Percentiles rank a stretch among this genome's conserved stretches.
Conservation (phyloP, 306 rosid genomes). For the Dicorynia guianensis region DNA sequence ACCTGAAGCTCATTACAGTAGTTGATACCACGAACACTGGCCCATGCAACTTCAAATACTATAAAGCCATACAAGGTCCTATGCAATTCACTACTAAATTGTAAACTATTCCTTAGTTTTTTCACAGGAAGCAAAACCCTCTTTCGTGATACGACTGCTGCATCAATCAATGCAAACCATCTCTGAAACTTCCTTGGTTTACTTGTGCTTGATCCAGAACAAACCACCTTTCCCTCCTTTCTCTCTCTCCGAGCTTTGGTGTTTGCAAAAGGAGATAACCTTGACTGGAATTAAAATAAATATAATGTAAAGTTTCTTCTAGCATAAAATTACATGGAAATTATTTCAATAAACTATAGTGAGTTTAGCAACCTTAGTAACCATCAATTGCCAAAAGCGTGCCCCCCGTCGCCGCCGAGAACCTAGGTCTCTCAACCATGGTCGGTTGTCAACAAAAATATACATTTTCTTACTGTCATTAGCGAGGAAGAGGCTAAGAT, state of each 20-base stretch:
- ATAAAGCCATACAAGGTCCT: constrained; percentile 88
- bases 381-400: constrained; percentile 96
- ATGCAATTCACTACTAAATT: constrained; percentile 72
- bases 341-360: constrained; percentile 26
- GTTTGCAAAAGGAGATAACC: constrained; percentile 93
- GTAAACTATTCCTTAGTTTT: constrained; percentile 69
- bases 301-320: constrained; percentile 11
- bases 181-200: constrained; percentile 54
- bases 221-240: constrained; percentile 57
- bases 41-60: constrained; percentile 88
- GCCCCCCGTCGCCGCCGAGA: constrained; percentile 77
- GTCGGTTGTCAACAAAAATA: constrained; percentile 95
- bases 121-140: constrained; percentile 83
- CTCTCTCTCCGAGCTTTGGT: constrained; percentile 64
- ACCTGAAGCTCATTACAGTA: constrained; percentile 98
- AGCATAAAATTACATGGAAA: constrained; percentile 24
- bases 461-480: constrained; percentile 72
- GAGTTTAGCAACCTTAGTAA: constrained; percentile 74
- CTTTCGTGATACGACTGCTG: constrained; percentile 64
- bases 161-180: constrained; percentile 79
- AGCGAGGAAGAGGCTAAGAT: constrained; percentile 84
- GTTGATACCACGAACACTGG: constrained; percentile 82
- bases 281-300: constrained; percentile 67
- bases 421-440: constrained; percentile 84
- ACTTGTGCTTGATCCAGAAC: constrained; percentile 48